Evolutionary conservation across 306 rosid species (phyloP), one percentile per base, ranked within the genome.

Genomic region (Trifolium subterraneum): DNA sequence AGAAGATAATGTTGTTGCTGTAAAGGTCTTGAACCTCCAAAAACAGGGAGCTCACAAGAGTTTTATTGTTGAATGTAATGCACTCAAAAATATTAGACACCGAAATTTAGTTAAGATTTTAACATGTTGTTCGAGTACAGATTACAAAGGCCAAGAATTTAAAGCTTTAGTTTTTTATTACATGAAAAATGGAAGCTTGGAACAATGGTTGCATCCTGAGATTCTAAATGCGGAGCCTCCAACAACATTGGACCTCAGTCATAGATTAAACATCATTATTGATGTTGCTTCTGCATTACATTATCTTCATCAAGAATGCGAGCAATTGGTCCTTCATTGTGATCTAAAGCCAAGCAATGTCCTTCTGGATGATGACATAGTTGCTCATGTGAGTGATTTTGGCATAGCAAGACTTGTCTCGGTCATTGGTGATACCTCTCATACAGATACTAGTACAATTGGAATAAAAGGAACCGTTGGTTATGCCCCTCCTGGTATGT

Each of bases 401-500:
- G 75, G 81, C 12, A 50, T 45, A 10, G 81, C 72, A 48, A 70
- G 47, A 44, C 16, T 77, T 4, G 55, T 77, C 33, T 77, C 64
- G 8, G 0, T 15, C 39, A 27, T 25, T 44, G 71, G 22, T 9
- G 62, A 38, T 29, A 11, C 45, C 51, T 23, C 55, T 19, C 27
- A 15, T 7, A 33, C 10, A 25, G 33, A 64, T 14, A 64, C 63
- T 23, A 78, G 59, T 50, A 73, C 72, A 10, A 29, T 42, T 51
- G 81, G 81, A 36, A 8, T 83, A 7, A 83, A 67, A 12, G 83
- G 83, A 7, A 68, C 74, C 0, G 8, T 79, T 39, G 87, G 79
- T 35, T 79, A 76, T 39, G 61, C 64, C 61, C 69, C 78, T 41
- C 86, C 80, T 69, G 63, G 76, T 61, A 70, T 71, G 51, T 20